Base-by-base conservation (phyloP, 495 filamentous ascomycete genomes). In the Staphylotrichum tortipilum region DNA sequence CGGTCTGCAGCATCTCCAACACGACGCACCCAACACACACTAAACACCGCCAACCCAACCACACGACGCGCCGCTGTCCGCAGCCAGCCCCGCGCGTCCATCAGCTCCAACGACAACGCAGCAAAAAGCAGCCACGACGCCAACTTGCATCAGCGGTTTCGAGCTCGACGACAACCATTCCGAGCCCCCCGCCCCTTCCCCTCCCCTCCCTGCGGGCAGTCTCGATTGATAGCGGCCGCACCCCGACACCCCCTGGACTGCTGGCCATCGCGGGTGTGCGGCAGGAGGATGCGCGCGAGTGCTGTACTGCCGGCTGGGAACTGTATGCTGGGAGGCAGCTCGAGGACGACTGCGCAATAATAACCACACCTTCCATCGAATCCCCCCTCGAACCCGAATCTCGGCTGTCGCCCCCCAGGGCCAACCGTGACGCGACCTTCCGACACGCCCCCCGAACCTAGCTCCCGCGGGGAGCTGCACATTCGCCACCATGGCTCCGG, bases 401-500 rank as follows among this genome's bases (percentile, higher is more conserved):
- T 15, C 34, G 21, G 23, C 28, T 45, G 23, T 43, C 28, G 43
- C 29, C 15, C 43, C 31, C n/a, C n/a, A n/a, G 42, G 23, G 17
- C 21, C 6, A 14, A 33, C 24, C 47, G 28, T 31, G 35, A 44
- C 38, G 23, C 35, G 28, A 29, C 26, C 44, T 24, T 44, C 15
- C 18, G 28, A 31, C 39, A 30, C 28, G 29, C 28, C 23, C 18
- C 15, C 36, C 12, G 15, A 39, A 28, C 33, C 22, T 19, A 28
- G 19, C 41, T 15, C 49, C 30, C 30, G 21, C 31, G 7, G 2
- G 33, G 46, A 33, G 39, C 34, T 17, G 40, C 24, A 19, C 44
- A 41, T 12, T 22, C 30, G 52, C 55, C 17, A 63, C 49, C 67
- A 89, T 89, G 85, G 78, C 84, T 70, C 79, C 84, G 65, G 78